Evolutionary conservation across 495 filamentous ascomycete genomes (phyloP).

Genomic region (Penicillium malachiteum): DNA sequence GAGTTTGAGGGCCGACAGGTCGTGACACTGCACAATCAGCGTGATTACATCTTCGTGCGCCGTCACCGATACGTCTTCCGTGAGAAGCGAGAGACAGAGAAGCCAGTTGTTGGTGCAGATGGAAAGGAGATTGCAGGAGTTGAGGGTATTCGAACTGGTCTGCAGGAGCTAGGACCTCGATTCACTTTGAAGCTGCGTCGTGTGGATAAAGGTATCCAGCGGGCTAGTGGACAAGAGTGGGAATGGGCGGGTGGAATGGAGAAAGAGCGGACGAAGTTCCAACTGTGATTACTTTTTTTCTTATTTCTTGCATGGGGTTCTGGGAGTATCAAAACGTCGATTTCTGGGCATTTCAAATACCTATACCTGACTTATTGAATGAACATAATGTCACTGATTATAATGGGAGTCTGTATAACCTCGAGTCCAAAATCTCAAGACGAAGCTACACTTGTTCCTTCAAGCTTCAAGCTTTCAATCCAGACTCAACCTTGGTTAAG

Average conservation of each 20-base stretch:
- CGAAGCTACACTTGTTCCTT: no score
- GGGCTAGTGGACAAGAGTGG: constrained; percentile 83
- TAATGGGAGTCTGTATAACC: no score
- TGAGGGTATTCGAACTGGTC: constrained; percentile 75
- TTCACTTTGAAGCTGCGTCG: constrained; percentile 87
- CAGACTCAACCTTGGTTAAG: no score
- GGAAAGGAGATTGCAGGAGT: constrained; percentile 84
- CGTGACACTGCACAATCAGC: constrained; percentile 89
- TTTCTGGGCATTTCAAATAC: constrained; percentile 13
- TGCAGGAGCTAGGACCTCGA: constrained; percentile 82
- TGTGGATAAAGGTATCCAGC: constrained; percentile 86
- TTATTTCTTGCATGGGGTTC: constrained; percentile 31
- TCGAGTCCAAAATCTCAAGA: no score
- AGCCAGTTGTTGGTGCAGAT: constrained; percentile 77
- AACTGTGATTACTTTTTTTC: constrained; percentile 57
- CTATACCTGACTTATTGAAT: constrained; percentile 12
- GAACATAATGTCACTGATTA: constrained; percentile 12
- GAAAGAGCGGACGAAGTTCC: constrained; percentile 89
- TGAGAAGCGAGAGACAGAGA: constrained; percentile 80
- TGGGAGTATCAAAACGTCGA: constrained; percentile 28
- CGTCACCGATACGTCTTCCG: constrained; percentile 91
- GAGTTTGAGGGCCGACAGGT: constrained; percentile 84
- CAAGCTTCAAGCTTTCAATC: not conserved
- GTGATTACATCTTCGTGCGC: constrained; percentile 93
- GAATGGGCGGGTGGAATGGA: constrained; percentile 93